phyloP scores from a whole-genome alignment of 306 rosid genomes.

The Dalbergia cochinchinensis region DNA sequence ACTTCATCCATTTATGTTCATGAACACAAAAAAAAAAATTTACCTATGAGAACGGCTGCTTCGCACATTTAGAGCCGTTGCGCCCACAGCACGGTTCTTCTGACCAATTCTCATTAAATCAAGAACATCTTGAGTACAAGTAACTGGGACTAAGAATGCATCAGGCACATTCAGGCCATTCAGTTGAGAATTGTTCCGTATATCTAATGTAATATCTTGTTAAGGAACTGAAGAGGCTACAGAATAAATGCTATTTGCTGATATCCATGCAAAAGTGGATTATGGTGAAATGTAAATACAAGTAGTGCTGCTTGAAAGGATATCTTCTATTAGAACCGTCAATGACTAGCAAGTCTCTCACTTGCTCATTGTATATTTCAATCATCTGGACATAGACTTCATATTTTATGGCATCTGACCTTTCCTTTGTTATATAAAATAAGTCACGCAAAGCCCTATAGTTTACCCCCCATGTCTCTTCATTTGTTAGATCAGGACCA shows the following conservation, averaged over 20 bases:
- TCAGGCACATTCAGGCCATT: slow-evolving; percentile 98
- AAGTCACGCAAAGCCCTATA: slow-evolving; percentile 92
- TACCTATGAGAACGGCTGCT: slow-evolving; percentile 99
- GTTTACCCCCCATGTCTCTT: slow-evolving; percentile 97
- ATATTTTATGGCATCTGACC: slow-evolving; percentile 70
- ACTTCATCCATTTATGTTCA: slow-evolving; percentile 11
- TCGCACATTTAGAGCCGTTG: slow-evolving; percentile 93
- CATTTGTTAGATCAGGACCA: slow-evolving; percentile 91
- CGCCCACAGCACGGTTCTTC: slow-evolving; percentile 92
- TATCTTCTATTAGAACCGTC: slow-evolving; percentile 95
- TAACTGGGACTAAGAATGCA: slow-evolving; percentile 87
- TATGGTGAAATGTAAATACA: slow-evolving; percentile 12
- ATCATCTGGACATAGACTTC: slow-evolving; percentile 99
- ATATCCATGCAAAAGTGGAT: slow-evolving; percentile 8
- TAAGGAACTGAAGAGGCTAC: slow-evolving; percentile 54
- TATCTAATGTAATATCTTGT: slow-evolving; percentile 78
- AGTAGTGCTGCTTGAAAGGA: slow-evolving; percentile 59
- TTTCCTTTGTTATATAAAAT: slow-evolving; percentile 81
- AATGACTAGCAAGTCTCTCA: slow-evolving; percentile 89
- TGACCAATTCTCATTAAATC: slow-evolving; percentile 90
- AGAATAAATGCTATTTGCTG: slow-evolving; percentile 24
- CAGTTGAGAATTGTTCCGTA: slow-evolving; percentile 89
- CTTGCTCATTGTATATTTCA: slow-evolving; percentile 98
- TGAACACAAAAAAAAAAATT: slow-evolving; percentile 9
- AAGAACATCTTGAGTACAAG: slow-evolving; percentile 92